Conservation (phyloP, 495 filamentous ascomycete genomes). For the Lophiostoma macrostomum region DNA sequence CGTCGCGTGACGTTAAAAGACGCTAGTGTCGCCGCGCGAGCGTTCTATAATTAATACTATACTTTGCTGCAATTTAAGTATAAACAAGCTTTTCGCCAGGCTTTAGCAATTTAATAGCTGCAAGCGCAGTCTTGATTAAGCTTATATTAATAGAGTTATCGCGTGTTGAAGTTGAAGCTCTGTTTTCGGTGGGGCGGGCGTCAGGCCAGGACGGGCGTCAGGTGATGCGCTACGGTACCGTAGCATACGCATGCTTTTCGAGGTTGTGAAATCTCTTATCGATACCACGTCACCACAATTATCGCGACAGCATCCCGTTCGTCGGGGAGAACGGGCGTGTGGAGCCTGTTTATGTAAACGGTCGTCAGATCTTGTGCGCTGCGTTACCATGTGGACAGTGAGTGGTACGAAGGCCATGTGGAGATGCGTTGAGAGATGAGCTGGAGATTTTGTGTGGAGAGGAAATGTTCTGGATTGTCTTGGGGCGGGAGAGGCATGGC, state of each 20-base stretch:
- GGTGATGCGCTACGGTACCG: background rate
- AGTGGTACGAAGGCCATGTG: too few species aligned
- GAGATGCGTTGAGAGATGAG: too few species aligned
- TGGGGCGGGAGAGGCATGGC: too few species aligned
- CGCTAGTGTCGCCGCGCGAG: background rate
- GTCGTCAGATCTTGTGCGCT: background rate
- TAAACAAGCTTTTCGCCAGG: background rate
- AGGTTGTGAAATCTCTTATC: too few species aligned
- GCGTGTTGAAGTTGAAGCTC: background rate
- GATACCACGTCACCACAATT: too few species aligned
- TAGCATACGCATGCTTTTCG: too few species aligned
- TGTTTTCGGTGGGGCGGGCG: too few species aligned
- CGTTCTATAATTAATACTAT: background rate
- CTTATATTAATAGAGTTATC: slow-evolving; percentile 3
- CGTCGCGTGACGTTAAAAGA: background rate
- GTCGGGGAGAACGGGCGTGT: too few species aligned
- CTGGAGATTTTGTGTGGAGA: background rate
- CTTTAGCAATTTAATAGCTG: background rate
- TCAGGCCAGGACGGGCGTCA: background rate
- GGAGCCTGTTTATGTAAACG: too few species aligned
- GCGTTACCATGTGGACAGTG: too few species aligned
- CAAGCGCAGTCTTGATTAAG: slow-evolving; percentile 6
- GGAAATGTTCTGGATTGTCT: background rate
- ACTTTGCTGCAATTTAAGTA: background rate
- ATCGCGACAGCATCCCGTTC: too few species aligned